Evolutionary conservation across 257 asterid species (phyloP).

Genomic region (Scutellaria baicalensis): DNA sequence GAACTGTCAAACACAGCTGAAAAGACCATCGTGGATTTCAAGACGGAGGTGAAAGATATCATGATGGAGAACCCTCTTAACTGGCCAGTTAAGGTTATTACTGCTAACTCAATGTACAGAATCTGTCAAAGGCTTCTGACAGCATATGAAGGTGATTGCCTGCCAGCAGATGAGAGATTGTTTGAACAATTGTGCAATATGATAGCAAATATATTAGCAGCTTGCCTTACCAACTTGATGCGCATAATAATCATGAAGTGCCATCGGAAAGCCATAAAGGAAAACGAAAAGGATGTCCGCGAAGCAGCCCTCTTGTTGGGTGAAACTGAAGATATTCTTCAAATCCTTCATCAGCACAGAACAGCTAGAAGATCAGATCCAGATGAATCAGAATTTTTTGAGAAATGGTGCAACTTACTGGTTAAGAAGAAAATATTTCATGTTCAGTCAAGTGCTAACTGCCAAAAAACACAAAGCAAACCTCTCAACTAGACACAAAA

Average conservation of each 20-base stretch:
- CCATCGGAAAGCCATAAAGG: constrained; percentile 6
- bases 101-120: constrained; percentile 32
- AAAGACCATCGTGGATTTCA: not conserved
- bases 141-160: not conserved
- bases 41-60: not conserved
- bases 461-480: too few relatives aligned
- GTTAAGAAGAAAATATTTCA: not conserved
- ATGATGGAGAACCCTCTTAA: constrained; percentile 18
- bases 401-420: constrained; percentile 11
- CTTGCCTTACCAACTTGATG: constrained; percentile 31
- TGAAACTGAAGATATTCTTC: constrained; percentile 27
- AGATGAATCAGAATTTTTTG: constrained; percentile 7
- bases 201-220: constrained; percentile 34
- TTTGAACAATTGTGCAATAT: constrained; percentile 13
- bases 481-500: too few relatives aligned
- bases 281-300: constrained; percentile 24
- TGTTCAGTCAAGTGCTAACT: too few relatives aligned
- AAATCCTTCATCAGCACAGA: constrained; percentile 8
- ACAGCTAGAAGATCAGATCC: not conserved
- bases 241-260: constrained; percentile 15
- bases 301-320: constrained; percentile 26
- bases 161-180: constrained; percentile 4
- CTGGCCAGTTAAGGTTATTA: constrained; percentile 24
- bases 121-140: constrained; percentile 18
- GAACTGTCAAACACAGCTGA: constrained; percentile 1